phyloP scores from a whole-genome alignment of 768 basidiomycete species.

The Boletus insuetus region DNA sequence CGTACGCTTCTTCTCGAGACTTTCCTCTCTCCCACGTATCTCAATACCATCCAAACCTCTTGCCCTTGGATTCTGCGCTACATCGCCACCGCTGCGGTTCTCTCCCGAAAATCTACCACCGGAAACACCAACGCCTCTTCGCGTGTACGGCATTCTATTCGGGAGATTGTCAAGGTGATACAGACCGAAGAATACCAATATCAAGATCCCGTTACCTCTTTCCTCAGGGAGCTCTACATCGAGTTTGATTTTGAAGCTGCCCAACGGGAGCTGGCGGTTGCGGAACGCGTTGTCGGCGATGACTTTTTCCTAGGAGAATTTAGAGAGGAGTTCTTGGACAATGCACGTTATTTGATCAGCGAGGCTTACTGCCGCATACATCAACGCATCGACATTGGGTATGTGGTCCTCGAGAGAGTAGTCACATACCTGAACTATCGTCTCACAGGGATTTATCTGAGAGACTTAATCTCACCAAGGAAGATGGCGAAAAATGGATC shows the following conservation, averaged over 20 bases:
- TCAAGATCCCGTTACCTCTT: constrained; percentile 87
- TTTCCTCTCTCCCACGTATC: constrained; percentile 94
- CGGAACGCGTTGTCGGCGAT: constrained; percentile 79
- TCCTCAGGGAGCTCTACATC: constrained; percentile 90
- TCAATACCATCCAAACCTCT: constrained; percentile 97
- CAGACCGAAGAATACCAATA: constrained; percentile 97
- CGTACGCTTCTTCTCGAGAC: constrained; percentile 91
- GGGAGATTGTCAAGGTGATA: constrained; percentile 90
- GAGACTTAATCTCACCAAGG: constrained; percentile 86
- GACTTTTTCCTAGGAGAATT: constrained; percentile 95
- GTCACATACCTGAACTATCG: neutral
- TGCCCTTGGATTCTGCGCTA: constrained; percentile 95
- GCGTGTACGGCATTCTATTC: constrained; percentile 83
- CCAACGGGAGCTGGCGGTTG: constrained; percentile 73
- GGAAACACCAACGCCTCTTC: constrained; percentile 50
- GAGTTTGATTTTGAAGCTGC: constrained; percentile 97
- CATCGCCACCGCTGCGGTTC: constrained; percentile 88
- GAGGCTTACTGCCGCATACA: constrained; percentile 99
- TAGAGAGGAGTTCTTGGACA: constrained; percentile 93
- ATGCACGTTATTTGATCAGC: constrained; percentile 92
- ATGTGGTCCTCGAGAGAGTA: constrained; percentile 18
- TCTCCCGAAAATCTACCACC: constrained; percentile 75
- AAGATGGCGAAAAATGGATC: constrained; percentile 99
- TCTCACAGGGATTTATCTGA: constrained; percentile 79
- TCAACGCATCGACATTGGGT: constrained; percentile 87